These are phyloP conservation scores for Lipomyces chichibuensis DNA, from an alignment of 805 yeast genomes.

Conservation along the genomic window DNA sequence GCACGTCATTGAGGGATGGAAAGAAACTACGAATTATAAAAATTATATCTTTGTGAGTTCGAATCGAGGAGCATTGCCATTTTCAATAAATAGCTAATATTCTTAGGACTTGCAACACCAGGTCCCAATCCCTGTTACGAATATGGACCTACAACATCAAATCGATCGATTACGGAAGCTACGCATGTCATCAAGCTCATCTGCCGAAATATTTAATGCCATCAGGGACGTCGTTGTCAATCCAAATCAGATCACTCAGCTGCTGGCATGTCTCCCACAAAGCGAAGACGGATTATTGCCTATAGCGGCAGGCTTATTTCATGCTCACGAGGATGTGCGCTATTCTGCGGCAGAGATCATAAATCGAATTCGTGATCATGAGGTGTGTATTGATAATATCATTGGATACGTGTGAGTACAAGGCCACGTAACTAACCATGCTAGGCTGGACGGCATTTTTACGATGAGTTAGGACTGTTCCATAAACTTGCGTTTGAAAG, in stretches of 20 bases:
- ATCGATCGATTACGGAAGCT: constrained; percentile 40
- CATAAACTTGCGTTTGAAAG: constrained; percentile 7
- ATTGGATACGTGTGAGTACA: neutral
- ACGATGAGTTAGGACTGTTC: neutral
- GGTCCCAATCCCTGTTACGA: constrained; percentile 36
- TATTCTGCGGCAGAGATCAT: constrained; percentile 7
- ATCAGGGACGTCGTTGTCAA: constrained; percentile 38
- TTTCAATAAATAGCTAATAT: neutral
- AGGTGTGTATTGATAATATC: neutral
- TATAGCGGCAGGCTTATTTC: constrained; percentile 7
- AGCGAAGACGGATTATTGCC: constrained; percentile 4
- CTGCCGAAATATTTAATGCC: constrained; percentile 38
- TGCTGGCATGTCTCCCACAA: constrained; percentile 11
- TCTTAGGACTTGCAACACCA: constrained; percentile 12
- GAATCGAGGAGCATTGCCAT: constrained; percentile 7
- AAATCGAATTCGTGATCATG: constrained; percentile 8
- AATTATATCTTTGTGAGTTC: neutral
- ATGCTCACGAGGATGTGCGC: neutral
- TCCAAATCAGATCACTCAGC: constrained; percentile 40
- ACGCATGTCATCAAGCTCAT: constrained; percentile 36
- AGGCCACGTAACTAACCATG: neutral
- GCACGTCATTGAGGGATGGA: constrained; percentile 43
- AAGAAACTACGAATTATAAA: constrained; percentile 38
- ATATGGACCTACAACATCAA: constrained; percentile 41
- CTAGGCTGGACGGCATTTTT: constrained; percentile 4